Conservation (phyloP, 768 basidiomycete species). For the Serendipita sp. region DNA sequence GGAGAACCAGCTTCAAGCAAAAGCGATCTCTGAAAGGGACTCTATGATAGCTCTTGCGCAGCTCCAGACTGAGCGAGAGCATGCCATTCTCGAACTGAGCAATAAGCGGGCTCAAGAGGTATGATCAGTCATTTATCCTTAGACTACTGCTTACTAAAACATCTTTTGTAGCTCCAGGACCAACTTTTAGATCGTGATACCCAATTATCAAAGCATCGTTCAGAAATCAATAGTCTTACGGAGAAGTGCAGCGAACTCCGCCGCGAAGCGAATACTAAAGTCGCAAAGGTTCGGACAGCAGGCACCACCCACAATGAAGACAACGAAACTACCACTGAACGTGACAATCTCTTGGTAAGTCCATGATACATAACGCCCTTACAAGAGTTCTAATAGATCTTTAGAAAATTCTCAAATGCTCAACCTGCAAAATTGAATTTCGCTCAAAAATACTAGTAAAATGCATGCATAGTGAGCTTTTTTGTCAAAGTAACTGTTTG, state of each 20-base stretch:
- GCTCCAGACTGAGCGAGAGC: background rate
- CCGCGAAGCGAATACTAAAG: background rate
- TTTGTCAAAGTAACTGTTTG: no score
- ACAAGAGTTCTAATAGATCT: background rate
- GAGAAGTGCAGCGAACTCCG: constrained; percentile 14
- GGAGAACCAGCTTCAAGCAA: constrained; percentile 23
- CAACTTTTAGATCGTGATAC: background rate
- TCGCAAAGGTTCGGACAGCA: constrained; percentile 3
- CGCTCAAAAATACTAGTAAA: constrained; percentile 69
- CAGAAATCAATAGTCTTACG: background rate
- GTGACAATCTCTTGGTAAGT: constrained; percentile 24
- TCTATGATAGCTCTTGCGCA: background rate
- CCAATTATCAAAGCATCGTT: background rate
- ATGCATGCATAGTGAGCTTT: constrained; percentile 74
- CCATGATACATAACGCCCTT: background rate
- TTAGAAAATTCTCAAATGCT: constrained; percentile 74
- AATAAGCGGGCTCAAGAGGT: constrained; percentile 5
- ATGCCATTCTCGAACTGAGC: background rate
- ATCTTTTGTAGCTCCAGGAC: background rate
- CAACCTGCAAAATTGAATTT: constrained; percentile 65
- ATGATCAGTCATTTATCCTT: background rate
- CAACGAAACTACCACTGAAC: constrained; percentile 29
- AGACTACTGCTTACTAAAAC: background rate
- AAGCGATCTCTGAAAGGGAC: constrained; percentile 14
- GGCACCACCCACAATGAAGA: constrained; percentile 17